A percentile compares a stretch with the other conserved stretches of the same genome.
Conservation (phyloP, 108 stramenopile species). For the Skeletonema potamos region DNA sequence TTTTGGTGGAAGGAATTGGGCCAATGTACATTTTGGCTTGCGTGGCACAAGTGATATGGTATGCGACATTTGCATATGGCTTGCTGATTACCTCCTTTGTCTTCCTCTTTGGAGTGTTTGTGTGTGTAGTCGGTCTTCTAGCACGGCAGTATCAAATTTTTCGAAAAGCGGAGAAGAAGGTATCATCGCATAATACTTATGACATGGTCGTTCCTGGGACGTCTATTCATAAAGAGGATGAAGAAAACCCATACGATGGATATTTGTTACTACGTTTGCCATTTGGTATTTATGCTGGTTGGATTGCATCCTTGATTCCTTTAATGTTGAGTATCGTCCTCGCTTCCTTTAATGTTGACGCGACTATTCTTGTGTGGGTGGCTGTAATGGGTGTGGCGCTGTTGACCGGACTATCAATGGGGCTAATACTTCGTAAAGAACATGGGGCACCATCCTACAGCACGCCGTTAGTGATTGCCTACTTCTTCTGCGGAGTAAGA, state of each 20-base stretch:
- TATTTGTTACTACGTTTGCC: constrained; percentile 42
- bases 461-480: constrained; percentile 24
- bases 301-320: constrained; percentile 31
- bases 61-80: constrained; percentile 21
- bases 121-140: constrained; percentile 15
- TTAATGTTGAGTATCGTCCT: constrained; percentile 32
- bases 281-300: constrained; percentile 39
- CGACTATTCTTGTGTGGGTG: constrained; percentile 18
- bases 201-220: background rate
- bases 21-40: constrained; percentile 15
- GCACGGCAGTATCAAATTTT: constrained; percentile 14
- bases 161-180: constrained; percentile 1
- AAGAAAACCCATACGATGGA: constrained; percentile 6
- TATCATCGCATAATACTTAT: background rate
- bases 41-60: constrained; percentile 23
- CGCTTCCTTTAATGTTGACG: constrained; percentile 5
- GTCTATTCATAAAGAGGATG: background rate
- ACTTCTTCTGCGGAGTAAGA: constrained; percentile 22
- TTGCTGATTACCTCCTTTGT: constrained; percentile 22
- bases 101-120: constrained; percentile 4
- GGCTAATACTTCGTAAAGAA: constrained; percentile 31
- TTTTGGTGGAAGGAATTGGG: constrained; percentile 24
- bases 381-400: constrained; percentile 24
- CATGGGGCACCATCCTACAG: constrained; percentile 26
- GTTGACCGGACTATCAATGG: constrained; percentile 33